Conservation (phyloP, 208 protist genomes). For the Leishmania guyanensis region DNA sequence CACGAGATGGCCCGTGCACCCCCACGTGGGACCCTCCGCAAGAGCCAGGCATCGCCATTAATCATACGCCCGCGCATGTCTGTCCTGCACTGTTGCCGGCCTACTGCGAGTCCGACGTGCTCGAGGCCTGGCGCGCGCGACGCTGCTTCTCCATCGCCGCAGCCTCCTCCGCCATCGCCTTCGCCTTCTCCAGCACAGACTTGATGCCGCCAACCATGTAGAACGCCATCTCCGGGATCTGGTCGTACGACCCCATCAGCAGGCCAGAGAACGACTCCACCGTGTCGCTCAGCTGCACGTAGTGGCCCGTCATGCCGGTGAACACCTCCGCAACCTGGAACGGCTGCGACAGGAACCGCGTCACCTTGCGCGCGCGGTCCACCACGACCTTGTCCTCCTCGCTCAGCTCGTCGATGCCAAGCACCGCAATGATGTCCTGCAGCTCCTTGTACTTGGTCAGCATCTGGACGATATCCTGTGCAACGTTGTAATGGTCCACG, state of each 20-base stretch:
- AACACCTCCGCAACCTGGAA: conserved; percentile 98
- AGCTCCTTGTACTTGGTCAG: conserved; percentile 98
- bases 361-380: conserved; percentile 92
- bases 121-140: conserved; percentile 47
- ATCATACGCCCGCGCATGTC: not conserved
- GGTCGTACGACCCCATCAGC: conserved; percentile 94
- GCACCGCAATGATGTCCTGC: conserved; percentile 99
- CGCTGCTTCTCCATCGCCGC: conserved; percentile 66
- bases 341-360: conserved; percentile 97
- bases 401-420: conserved; percentile 99
- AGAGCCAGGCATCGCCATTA: not conserved
- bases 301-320: conserved; percentile 96
- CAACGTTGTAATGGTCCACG: conserved; percentile 97
- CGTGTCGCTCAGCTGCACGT: conserved; percentile 94
- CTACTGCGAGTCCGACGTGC: conserved; percentile 22
- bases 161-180: conserved; percentile 87
- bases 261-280: conserved; percentile 95
- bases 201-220: conserved; percentile 98
- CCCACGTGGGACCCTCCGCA: not conserved
- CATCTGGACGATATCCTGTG: conserved; percentile 96
- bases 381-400: conserved; percentile 98
- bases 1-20: not conserved
- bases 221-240: conserved; percentile 97
- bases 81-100: not conserved
- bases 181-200: conserved; percentile 94